phyloP scores from a whole-genome alignment of 106 monocot genomes.

The Dioscorea alata region DNA sequence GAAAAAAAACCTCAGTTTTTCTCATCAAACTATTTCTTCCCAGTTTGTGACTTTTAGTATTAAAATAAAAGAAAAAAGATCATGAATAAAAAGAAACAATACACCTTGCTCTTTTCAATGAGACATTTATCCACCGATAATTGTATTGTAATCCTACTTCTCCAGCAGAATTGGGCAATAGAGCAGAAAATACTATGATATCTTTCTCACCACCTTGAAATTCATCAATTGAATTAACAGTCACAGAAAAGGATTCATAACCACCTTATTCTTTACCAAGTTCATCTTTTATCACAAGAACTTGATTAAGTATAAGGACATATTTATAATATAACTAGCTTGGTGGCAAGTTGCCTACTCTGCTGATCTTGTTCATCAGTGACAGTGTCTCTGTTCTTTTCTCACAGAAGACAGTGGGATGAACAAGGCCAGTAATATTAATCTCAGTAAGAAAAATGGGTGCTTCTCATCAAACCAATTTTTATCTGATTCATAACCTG shows the following conservation, averaged over 20 bases:
- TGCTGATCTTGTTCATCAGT: no score
- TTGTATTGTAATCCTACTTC: constrained; percentile 19
- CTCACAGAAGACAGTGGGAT: no score
- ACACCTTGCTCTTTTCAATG: constrained; percentile 22
- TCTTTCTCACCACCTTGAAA: constrained; percentile 31
- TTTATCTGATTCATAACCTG: no score
- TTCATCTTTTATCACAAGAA: constrained; percentile 7
- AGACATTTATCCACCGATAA: constrained; percentile 6
- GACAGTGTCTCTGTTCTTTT: no score
- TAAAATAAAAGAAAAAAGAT: not conserved
- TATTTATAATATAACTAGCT: no score
- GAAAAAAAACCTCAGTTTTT: constrained; percentile 18
- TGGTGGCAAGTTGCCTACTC: no score
- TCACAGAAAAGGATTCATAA: not conserved
- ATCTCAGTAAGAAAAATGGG: no score
- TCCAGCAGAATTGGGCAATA: constrained; percentile 13
- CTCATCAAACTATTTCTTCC: constrained; percentile 24
- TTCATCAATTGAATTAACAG: constrained; percentile 16
- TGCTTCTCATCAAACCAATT: no score
- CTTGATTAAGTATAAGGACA: constrained; percentile 24
- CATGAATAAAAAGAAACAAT: not conserved
- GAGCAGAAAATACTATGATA: constrained; percentile 21
- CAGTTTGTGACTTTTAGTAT: constrained; percentile 12
- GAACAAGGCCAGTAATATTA: no score
- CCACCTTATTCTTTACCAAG: constrained; percentile 1